These are phyloP conservation scores for Aquilaria agallochum DNA, from an alignment of 441 rosid genomes.

Conservation along the genomic window DNA sequence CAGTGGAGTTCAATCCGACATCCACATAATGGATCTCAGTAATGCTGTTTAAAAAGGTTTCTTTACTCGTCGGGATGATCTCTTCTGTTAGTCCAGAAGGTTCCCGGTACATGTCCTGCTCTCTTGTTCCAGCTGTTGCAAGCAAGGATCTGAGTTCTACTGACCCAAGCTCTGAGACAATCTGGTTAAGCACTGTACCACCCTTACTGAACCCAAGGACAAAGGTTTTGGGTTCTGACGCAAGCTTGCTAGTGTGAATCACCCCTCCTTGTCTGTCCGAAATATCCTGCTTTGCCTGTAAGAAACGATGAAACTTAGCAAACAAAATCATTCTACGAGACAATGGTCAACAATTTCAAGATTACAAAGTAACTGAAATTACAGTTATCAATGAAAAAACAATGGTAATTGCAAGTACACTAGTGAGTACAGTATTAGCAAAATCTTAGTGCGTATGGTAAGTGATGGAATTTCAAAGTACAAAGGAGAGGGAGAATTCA, in stretches of 20 bases:
- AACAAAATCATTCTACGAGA: neutral
- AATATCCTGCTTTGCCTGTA: constrained; percentile 42
- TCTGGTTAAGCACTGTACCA: constrained; percentile 84
- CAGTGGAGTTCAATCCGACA: constrained; percentile 67
- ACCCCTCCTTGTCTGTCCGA: constrained; percentile 17
- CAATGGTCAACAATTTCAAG: too few species aligned
- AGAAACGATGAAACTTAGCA: constrained; percentile 2
- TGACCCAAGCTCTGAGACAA: constrained; percentile 59
- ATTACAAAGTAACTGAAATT: too few species aligned
- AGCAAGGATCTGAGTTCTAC: constrained; percentile 20
- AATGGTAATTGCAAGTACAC: too few species aligned
- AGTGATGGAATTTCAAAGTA: too few species aligned
- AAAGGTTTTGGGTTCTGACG: constrained; percentile 42
- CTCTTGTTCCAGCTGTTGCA: constrained; percentile 11
- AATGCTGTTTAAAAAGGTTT: constrained; percentile 54
- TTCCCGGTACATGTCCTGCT: constrained; percentile 16
- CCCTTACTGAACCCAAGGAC: constrained; percentile 94
- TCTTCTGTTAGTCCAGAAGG: constrained; percentile 15
- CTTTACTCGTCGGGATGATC: constrained; percentile 41
- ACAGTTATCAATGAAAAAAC: too few species aligned
- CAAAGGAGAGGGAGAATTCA: too few species aligned
- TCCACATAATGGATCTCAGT: constrained; percentile 72
- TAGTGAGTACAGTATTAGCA: too few species aligned
- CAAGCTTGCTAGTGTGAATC: constrained; percentile 8
- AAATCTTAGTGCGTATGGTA: too few species aligned